Percentiles rank a stretch among this genome's conserved stretches.
These are phyloP conservation scores for Acacia crassicarpa DNA, from an alignment of 306 rosid species.

Conservation along the genomic window DNA sequence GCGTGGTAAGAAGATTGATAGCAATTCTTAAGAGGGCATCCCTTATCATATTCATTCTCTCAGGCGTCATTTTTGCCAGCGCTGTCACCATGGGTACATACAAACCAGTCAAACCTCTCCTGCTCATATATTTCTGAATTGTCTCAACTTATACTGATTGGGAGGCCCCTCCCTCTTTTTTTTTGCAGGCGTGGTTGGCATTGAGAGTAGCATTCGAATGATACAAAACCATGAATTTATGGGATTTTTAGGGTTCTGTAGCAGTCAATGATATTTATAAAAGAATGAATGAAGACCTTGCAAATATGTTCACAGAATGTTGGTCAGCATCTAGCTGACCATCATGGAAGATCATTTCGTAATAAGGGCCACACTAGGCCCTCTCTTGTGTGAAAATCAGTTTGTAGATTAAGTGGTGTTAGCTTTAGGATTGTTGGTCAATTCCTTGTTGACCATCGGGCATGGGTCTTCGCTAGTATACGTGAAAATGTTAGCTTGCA, in stretches of 20 bases:
- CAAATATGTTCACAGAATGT: neutral
- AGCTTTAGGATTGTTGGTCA: neutral
- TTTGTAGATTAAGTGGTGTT: neutral
- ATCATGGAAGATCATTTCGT: conserved; percentile 13
- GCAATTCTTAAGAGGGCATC: conserved; percentile 67
- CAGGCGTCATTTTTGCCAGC: conserved; percentile 80
- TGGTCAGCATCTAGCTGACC: conserved; percentile 74
- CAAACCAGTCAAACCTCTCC: conserved; percentile 4
- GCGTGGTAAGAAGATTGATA: conserved; percentile 56
- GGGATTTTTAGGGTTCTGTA: conserved; percentile 84
- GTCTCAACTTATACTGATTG: neutral
- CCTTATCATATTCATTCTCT: conserved; percentile 77
- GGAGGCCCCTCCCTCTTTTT: neutral
- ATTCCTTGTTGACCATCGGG: conserved; percentile 48
- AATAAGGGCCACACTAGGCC: neutral
- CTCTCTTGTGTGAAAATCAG: neutral
- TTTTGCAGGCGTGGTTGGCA: conserved; percentile 66
- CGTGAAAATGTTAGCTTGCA: neutral
- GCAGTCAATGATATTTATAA: conserved; percentile 51
- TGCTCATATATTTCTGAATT: neutral
- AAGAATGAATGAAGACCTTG: conserved; percentile 10
- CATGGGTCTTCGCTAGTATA: neutral
- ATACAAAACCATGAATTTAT: conserved; percentile 69
- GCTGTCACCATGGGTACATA: conserved; percentile 81
- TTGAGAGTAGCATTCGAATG: conserved; percentile 58